Evolutionary conservation across 768 basidiomycete species (phyloP), one percentile per base, ranked within the genome.

Genomic region (Leccinum rimulosum): DNA sequence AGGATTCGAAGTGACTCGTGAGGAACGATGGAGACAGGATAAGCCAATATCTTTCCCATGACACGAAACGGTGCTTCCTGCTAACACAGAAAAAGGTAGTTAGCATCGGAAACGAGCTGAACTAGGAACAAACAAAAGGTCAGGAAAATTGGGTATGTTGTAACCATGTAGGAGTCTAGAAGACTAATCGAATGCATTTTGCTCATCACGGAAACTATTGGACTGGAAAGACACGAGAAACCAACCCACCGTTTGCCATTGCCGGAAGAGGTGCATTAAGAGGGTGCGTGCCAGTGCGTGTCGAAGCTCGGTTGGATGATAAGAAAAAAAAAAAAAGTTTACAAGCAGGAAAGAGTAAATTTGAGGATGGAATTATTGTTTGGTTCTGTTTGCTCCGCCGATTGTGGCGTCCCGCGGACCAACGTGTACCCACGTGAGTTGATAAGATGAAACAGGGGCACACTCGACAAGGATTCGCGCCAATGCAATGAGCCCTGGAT

Each of bases 161-260:
- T 84, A 91, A 91, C 88, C 90, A 91, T 83, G 75, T 72, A 62
- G 62, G 62, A 67, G 87, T 92, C 92, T 92, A 87, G 74, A 93
- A 93, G 91, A 95, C 92, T 95, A 95, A 95, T 95, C 93, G 88
- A 70, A 81, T 82, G 75, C 82, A 75, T 74, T 74, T 76, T 83
- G 81, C 81, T 85, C 87, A 86, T 82, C 76, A 75, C 54, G 15
- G 40, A 6, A 57, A 61, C 62, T 22, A 9, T 40, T 2, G 50
- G 56, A 19, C 45, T 43, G 3, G 35, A 49, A 36, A 53, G 12
- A 19, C 14, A 31, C 33, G 27, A 3, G 9, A 15, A 58, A 53
- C 31, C 52, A 43, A 61, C 66, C 19, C 50, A 69, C 68, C 59
- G 52, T 52, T 55, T 43, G 15, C 19, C 6, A 30, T 57, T 54